These are phyloP conservation scores for Xylaria bambusicola DNA, from an alignment of 495 filamentous ascomycete species.

Conservation along the genomic window DNA sequence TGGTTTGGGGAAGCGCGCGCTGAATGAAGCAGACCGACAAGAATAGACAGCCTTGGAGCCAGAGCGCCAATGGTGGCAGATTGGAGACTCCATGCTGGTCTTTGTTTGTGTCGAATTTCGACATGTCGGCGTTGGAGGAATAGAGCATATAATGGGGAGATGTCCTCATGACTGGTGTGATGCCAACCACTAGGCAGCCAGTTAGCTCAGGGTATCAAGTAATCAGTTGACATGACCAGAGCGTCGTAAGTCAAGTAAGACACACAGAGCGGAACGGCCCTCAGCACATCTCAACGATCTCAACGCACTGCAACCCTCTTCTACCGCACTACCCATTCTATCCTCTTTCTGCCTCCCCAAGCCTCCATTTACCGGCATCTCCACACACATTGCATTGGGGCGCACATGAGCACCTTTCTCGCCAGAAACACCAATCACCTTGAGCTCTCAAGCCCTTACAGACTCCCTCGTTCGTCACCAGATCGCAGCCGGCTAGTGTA, in stretches of 20 bases:
- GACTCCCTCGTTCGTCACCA: slow-evolving; percentile 5
- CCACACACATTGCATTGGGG: slow-evolving; percentile 20
- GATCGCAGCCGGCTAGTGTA: background rate
- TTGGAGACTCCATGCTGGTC: background rate
- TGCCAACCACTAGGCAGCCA: background rate
- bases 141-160: slow-evolving; percentile 8
- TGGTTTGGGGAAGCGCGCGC: slow-evolving; percentile 22
- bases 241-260: slow-evolving; percentile 10
- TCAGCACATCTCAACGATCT: slow-evolving; percentile 14
- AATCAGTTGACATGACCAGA: slow-evolving; percentile 12
- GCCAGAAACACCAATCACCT: slow-evolving; percentile 18
- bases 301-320: slow-evolving; percentile 15
- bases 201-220: background rate
- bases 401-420: slow-evolving; percentile 11
- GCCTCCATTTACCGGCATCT: background rate
- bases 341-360: background rate
- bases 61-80: background rate
- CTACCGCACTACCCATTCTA: background rate
- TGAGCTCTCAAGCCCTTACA: slow-evolving; percentile 8
- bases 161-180: slow-evolving; percentile 9
- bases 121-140: background rate
- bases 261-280: slow-evolving; percentile 23
- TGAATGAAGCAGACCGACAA: slow-evolving; percentile 3
- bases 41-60: background rate
- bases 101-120: background rate